A percentile compares a stretch with the other conserved stretches of the same genome.
phyloP scores from a whole-genome alignment of 306 rosid species.

The Sesbania bispinosa region DNA sequence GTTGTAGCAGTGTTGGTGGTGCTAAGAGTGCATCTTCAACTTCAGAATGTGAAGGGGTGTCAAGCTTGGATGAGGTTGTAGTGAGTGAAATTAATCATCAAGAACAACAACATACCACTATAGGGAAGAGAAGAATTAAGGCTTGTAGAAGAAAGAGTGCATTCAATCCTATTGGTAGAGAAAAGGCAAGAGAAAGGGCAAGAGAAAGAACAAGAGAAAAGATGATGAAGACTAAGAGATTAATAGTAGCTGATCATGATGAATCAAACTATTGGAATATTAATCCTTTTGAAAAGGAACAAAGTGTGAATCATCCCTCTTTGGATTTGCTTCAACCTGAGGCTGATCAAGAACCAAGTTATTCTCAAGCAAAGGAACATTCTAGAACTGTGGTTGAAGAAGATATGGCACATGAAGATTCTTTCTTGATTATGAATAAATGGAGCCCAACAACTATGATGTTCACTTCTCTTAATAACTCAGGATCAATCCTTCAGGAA shows the following conservation, averaged over 20 bases:
- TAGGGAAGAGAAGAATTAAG: conserved; percentile 16
- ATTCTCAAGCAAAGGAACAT: conserved; percentile 33
- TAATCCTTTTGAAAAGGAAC: conserved; percentile 50
- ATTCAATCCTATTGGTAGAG: conserved; percentile 43
- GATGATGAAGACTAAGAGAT: conserved; percentile 5
- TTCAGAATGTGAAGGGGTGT: conserved; percentile 74
- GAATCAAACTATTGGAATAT: too few relatives aligned
- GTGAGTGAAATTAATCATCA: conserved; percentile 29
- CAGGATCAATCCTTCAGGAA: conserved; percentile 38
- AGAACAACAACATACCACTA: too few relatives aligned
- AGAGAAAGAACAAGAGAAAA: conserved; percentile 67
- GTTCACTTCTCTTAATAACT: conserved; percentile 44
- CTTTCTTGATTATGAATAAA: conserved; percentile 39
- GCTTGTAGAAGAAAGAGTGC: conserved; percentile 42
- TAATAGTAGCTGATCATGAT: background rate
- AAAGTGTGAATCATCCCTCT: conserved; percentile 31
- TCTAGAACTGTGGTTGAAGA: conserved; percentile 6
- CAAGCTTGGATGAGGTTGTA: conserved; percentile 53
- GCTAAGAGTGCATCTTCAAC: conserved; percentile 43
- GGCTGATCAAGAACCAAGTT: conserved; percentile 38
- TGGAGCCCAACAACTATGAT: conserved; percentile 58
- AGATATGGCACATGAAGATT: conserved; percentile 28
- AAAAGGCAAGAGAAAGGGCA: conserved; percentile 58
- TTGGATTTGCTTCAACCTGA: conserved; percentile 26
- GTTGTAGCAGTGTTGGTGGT: background rate